Evolutionary conservation across 2,329 filamentous ascomycete genomes (phyloP).

Genomic region (Penicillium crustosum): DNA sequence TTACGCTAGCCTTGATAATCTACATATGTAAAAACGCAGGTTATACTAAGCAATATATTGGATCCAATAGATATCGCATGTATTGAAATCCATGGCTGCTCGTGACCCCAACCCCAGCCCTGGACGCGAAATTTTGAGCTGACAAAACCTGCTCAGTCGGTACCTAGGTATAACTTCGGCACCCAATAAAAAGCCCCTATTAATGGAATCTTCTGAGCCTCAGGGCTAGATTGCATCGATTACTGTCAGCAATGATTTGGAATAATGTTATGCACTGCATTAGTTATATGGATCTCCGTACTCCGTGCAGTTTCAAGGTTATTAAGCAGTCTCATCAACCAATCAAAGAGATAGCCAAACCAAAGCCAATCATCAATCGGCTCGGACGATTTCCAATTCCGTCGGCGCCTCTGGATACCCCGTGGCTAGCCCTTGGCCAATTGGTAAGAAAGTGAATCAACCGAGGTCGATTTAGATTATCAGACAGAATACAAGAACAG

Average conservation of each 20-base stretch:
- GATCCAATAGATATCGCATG: neutral
- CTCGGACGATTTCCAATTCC: conserved; percentile 10
- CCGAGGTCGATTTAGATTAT: conserved; percentile 10
- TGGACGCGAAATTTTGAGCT: neutral
- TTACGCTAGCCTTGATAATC: too few relatives aligned
- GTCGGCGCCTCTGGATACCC: conserved; percentile 12
- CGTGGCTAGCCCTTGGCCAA: conserved; percentile 19
- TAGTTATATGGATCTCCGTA: neutral
- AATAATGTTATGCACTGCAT: neutral
- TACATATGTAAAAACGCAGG: neutral
- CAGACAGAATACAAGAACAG: conserved; percentile 15
- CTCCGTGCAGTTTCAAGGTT: neutral
- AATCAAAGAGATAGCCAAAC: conserved; percentile 12
- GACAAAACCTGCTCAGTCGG: neutral
- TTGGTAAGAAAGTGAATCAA: conserved; percentile 18
- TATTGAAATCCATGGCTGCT: neutral
- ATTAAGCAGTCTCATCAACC: neutral
- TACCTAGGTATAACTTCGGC: neutral
- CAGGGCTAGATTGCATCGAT: neutral
- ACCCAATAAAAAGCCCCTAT: neutral
- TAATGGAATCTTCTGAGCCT: neutral
- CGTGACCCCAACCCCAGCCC: too few relatives aligned
- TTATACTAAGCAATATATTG: neutral
- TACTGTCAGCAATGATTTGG: neutral
- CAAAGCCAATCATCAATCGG: conserved; percentile 6